A percentile compares a stretch with the other conserved stretches of the same genome.
These are phyloP conservation scores for Calonectria pteridis DNA, from an alignment of 2,329 filamentous ascomycete genomes.

Conservation along the genomic window DNA sequence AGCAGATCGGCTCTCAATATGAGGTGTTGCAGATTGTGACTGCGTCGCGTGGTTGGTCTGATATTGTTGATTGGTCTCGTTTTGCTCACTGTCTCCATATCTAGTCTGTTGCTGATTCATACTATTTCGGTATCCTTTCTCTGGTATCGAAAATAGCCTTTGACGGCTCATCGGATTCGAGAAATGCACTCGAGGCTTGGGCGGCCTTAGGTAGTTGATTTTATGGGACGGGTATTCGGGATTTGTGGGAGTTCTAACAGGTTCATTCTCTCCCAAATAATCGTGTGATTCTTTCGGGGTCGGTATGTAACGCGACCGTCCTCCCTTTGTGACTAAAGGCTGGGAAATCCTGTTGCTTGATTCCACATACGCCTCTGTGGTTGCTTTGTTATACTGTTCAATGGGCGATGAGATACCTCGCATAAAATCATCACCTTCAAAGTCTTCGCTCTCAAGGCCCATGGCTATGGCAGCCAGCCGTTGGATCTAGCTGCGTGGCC, in stretches of 20 bases:
- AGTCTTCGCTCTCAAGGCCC: background rate
- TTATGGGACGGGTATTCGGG: background rate
- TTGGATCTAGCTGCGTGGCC: background rate
- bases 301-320: background rate
- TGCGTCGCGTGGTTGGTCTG: background rate
- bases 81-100: background rate
- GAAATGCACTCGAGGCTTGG: background rate
- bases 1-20: background rate
- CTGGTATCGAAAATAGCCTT: background rate
- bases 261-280: background rate
- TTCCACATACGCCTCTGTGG: background rate
- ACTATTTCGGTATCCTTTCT: background rate
- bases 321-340: background rate
- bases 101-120: background rate
- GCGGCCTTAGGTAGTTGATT: background rate
- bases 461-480: background rate
- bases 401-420: background rate
- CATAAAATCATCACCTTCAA: background rate
- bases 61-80: background rate
- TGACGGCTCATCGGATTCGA: background rate
- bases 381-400: background rate
- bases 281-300: background rate
- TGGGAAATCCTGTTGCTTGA: background rate
- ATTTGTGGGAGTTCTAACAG: background rate
- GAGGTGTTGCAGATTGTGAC: background rate